phyloP scores from a whole-genome alignment of 139 green algal genomes.

The Haematococcus sp. region DNA sequence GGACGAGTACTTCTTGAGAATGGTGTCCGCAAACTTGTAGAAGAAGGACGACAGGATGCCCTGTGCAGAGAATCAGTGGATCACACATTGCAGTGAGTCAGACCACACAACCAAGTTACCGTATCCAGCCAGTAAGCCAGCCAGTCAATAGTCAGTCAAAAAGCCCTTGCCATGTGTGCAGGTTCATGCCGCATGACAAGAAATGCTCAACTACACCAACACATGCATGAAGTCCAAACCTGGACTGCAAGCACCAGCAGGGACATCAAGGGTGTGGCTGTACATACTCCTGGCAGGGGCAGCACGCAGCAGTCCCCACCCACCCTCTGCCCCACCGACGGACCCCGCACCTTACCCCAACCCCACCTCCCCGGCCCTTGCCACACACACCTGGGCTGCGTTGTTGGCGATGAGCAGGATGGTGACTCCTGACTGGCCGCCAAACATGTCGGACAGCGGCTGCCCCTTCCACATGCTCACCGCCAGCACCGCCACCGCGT shows the following conservation, averaged over 20 bases:
- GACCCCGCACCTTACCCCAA: not conserved
- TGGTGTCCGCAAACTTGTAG: constrained; percentile 97
- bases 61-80: constrained; percentile 47
- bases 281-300: no score
- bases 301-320: constrained; percentile 71
- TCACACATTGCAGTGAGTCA: no score
- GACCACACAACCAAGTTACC: no score
- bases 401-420: constrained; percentile 91
- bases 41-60: constrained; percentile 95
- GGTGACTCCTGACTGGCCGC: constrained; percentile 47
- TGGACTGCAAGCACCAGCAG: no score
- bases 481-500: constrained; percentile 60
- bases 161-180: no score
- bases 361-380: not conserved
- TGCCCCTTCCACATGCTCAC: constrained; percentile 29
- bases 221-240: no score
- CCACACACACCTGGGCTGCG: constrained; percentile 48
- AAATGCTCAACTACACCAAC: no score
- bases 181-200: no score
- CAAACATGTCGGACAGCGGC: constrained; percentile 18
- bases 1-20: constrained; percentile 95
- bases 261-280: no score
- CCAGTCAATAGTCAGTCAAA: no score
- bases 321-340: no score
- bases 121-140: no score